These are phyloP conservation scores for Xylaria sp. DNA, from an alignment of 2,329 filamentous ascomycete species.

Conservation along the genomic window DNA sequence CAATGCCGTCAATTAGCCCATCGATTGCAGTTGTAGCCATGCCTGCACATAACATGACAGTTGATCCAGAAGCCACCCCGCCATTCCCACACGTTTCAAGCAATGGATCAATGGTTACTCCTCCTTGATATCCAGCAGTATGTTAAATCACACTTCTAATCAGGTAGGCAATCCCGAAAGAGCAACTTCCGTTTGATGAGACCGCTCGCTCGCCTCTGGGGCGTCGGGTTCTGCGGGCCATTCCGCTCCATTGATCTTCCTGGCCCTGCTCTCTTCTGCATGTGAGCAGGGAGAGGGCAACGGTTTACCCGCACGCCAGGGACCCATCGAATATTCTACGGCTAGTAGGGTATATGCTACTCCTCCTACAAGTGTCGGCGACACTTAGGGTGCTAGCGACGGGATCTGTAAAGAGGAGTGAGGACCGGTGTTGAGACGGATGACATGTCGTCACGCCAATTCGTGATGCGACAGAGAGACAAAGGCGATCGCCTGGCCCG, in stretches of 20 bases:
- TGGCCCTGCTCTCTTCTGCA: not conserved
- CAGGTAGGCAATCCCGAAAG: not conserved
- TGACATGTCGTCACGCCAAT: not conserved
- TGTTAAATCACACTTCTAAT: not conserved
- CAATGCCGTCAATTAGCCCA: too few relatives aligned
- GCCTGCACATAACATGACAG: too few relatives aligned
- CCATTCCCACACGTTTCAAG: not conserved
- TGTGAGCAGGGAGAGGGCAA: not conserved
- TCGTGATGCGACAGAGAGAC: slow-evolving; percentile 1
- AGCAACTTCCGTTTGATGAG: not conserved
- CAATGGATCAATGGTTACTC: not conserved
- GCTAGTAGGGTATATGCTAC: not conserved
- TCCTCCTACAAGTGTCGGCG: not conserved
- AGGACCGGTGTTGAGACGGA: not conserved
- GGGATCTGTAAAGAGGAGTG: not conserved
- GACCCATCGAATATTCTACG: not conserved
- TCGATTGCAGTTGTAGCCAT: too few relatives aligned
- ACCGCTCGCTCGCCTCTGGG: not conserved
- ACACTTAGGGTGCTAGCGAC: not conserved
- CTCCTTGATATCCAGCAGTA: not conserved
- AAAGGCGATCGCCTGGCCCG: not conserved
- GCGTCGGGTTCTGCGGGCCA: not conserved
- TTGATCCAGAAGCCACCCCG: too few relatives aligned
- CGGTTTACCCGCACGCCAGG: not conserved
- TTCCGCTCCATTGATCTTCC: not conserved